Evolutionary conservation across 768 basidiomycete genomes (phyloP).

Genomic region (Boletus reticuloceps): DNA sequence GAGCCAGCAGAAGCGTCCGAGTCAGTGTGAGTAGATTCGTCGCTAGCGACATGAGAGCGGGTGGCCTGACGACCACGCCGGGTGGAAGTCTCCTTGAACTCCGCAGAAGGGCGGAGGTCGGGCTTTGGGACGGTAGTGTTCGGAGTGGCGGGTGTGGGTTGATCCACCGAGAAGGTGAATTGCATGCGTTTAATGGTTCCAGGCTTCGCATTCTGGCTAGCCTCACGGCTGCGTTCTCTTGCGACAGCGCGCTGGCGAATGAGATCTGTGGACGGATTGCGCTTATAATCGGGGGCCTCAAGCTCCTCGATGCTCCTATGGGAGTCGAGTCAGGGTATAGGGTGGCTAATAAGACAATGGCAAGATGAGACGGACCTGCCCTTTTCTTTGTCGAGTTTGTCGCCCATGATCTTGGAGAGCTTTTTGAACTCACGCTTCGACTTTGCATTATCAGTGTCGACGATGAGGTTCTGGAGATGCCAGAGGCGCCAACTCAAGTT

Average conservation of each 20-base stretch:
- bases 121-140: conserved; percentile 55
- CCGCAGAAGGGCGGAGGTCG: conserved; percentile 61
- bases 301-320: conserved; percentile 80
- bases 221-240: conserved; percentile 77
- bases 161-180: conserved; percentile 84
- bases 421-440: conserved; percentile 88
- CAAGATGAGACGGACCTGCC: conserved; percentile 58
- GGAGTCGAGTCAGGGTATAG: conserved; percentile 11
- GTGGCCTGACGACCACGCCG: conserved; percentile 40
- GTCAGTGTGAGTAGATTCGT: conserved; percentile 14
- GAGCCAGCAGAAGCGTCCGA: conserved; percentile 26
- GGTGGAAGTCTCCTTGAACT: conserved; percentile 52
- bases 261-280: conserved; percentile 75
- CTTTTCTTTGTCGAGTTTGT: conserved; percentile 92
- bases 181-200: conserved; percentile 87
- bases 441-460: conserved; percentile 87
- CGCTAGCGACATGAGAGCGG: conserved; percentile 35
- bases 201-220: conserved; percentile 56
- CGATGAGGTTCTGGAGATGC: conserved; percentile 90
- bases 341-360: conserved; percentile 2
- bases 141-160: conserved; percentile 48
- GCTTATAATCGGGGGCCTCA: conserved; percentile 78
- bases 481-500: conserved; percentile 91
- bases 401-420: conserved; percentile 84
- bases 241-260: conserved; percentile 79